Conservation (phyloP, 176 grass and related monocot species). For the Microstegium vimineum region DNA sequence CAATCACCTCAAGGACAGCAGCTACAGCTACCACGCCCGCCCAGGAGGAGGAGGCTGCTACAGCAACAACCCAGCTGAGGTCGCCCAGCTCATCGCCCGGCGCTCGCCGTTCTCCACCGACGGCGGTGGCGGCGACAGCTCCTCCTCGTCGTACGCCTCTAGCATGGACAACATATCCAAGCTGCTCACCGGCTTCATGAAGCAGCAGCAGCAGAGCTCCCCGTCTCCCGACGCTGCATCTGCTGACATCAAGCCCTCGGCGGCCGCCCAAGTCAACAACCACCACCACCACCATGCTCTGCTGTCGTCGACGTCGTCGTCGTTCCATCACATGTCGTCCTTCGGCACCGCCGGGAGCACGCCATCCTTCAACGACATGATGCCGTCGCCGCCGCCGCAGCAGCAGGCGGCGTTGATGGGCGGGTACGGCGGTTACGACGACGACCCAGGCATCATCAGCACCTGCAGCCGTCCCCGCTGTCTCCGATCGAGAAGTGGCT, state of each 20-base stretch:
- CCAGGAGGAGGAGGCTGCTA: not conserved
- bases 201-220: slow-evolving; percentile 19
- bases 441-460: no score
- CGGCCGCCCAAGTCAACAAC: not conserved
- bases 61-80: slow-evolving; percentile 5
- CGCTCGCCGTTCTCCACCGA: slow-evolving; percentile 25
- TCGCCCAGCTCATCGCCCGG: slow-evolving; percentile 15
- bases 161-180: slow-evolving; percentile 88
- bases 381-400: slow-evolving; percentile 5
- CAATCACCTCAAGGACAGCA: not conserved
- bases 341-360: not conserved
- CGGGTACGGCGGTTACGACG: not conserved
- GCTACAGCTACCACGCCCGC: not conserved
- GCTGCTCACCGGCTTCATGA: slow-evolving; percentile 69
- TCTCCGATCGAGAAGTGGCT: slow-evolving; percentile 77
- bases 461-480: slow-evolving; percentile 34
- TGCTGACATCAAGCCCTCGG: slow-evolving; percentile 27
- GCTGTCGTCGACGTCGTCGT: slow-evolving; percentile 13
- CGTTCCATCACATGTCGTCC: slow-evolving; percentile 23
- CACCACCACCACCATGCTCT: not conserved
- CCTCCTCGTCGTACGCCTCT: slow-evolving; percentile 56
- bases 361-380: slow-evolving; percentile 21
- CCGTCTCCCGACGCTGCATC: not conserved
- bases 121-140: not conserved
- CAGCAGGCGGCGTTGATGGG: not conserved